These are phyloP conservation scores for Phialophora verrucosa DNA, from an alignment of 2,329 filamentous ascomycete genomes.

Conservation along the genomic window DNA sequence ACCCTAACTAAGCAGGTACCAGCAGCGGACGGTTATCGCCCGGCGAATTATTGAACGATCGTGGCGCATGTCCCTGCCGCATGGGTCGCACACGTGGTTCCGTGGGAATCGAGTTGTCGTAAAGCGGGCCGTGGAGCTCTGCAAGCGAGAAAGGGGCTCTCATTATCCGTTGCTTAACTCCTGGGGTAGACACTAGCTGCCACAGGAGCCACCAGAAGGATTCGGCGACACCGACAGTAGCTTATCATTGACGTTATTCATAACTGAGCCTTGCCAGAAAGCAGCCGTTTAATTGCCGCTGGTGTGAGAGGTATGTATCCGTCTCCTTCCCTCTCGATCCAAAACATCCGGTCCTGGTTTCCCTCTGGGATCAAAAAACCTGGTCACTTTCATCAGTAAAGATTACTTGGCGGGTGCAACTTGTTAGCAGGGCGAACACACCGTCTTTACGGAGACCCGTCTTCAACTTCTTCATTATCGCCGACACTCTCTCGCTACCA, in stretches of 20 bases:
- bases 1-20: background rate
- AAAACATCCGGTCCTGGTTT: slow-evolving; percentile 18
- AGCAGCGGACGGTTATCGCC: background rate
- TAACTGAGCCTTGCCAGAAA: slow-evolving; percentile 22
- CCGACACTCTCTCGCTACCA: slow-evolving; percentile 25
- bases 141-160: background rate
- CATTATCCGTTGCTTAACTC: background rate
- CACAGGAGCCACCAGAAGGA: background rate
- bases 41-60: background rate
- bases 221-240: background rate
- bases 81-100: background rate
- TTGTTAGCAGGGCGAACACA: background rate
- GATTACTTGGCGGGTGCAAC: background rate
- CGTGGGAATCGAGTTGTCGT: background rate
- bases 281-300: slow-evolving; percentile 10
- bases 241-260: background rate
- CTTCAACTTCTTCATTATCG: slow-evolving; percentile 28
- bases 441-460: slow-evolving; percentile 25
- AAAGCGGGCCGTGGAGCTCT: background rate
- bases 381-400: background rate
- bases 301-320: slow-evolving; percentile 22
- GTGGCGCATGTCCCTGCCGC: background rate
- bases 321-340: slow-evolving; percentile 23
- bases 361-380: slow-evolving; percentile 21
- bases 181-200: background rate